Percentiles rank a stretch among this genome's conserved stretches.
Conservation (phyloP, 768 basidiomycete species). For the Boletus sp. region DNA sequence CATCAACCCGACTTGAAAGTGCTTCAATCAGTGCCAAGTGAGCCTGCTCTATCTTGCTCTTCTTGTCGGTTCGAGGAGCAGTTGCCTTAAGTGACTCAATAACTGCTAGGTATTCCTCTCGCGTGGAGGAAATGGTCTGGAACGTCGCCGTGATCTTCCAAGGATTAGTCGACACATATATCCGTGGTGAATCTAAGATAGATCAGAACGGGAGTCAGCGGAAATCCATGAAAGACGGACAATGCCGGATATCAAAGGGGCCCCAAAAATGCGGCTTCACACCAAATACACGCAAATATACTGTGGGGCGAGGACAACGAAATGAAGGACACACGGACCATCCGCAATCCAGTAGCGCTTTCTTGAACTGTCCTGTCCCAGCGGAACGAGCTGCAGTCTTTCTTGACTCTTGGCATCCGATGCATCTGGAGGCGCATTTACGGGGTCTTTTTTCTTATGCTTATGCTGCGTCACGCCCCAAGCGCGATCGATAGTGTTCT, state of each 20-base stretch:
- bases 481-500: slow-evolving; percentile 72
- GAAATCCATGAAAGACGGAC: slow-evolving; percentile 32
- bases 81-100: slow-evolving; percentile 58
- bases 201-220: slow-evolving; percentile 32
- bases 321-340: slow-evolving; percentile 65
- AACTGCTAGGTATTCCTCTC: slow-evolving; percentile 65
- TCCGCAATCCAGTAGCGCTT: slow-evolving; percentile 86
- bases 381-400: slow-evolving; percentile 59
- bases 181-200: slow-evolving; percentile 73
- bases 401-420: slow-evolving; percentile 65
- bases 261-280: slow-evolving; percentile 45
- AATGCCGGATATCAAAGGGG: slow-evolving; percentile 38
- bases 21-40: slow-evolving; percentile 60
- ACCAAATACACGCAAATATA: slow-evolving; percentile 76
- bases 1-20: slow-evolving; percentile 61
- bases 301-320: slow-evolving; percentile 29
- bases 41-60: slow-evolving; percentile 55
- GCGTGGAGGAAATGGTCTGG: slow-evolving; percentile 64
- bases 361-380: slow-evolving; percentile 73
- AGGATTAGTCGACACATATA: slow-evolving; percentile 83
- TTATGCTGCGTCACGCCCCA: slow-evolving; percentile 85
- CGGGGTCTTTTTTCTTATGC: slow-evolving; percentile 74
- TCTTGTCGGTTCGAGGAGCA: slow-evolving; percentile 45
- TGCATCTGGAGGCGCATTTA: slow-evolving; percentile 51
- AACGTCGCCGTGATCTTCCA: slow-evolving; percentile 86